Base-by-base conservation (phyloP, 140 eudicot genomes). In the Bidens hawaiensis region DNA sequence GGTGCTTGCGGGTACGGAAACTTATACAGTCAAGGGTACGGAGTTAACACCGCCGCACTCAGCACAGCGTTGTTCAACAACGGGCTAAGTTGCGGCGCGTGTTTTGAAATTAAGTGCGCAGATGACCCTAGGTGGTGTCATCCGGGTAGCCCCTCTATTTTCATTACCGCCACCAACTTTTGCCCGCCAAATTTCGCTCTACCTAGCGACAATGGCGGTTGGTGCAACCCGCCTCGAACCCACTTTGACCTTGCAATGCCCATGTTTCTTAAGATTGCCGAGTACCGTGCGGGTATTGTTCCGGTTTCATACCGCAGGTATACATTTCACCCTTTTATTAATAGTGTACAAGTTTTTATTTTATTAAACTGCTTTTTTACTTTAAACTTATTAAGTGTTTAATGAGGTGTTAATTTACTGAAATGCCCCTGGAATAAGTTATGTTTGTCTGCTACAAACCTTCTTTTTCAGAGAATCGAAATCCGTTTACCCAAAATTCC, bases 1-100 rank as follows among this genome's bases (percentile, higher is more conserved):
- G 97, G 97, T 34, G 97, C 97, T 18, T 89, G 97, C 62, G 97
- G 97, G 18, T 89, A 85, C 36, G 96, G 96, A 6, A 88, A 88
- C 57, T 53, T 89, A 17, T 89, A 85, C 76, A 85, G 95, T 54
- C 97, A 89, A 58, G 97, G 97, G 0, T 89, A 89, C 75, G 97
- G 97, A 0, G 91, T 85, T 30, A 89, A 81, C 95, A 89, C 88
- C 38, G 97, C 95, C 6, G 97, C 97, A n/a, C 73, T 89, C 0
- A 89, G 97, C 79, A 89, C 97, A 0, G 95, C 97, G 17, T 72
- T 89, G 51, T 89, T 89, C 73, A 89, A 89, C 85, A 85, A 66
- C 19, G 97, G 97, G 34, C 71, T 85, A 10, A 85, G 97, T 53
- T 89, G 97, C 72, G 97, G 97, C 8, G 85, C 97, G 7, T 89